Percentiles rank a stretch among this genome's conserved stretches.
phyloP scores from a whole-genome alignment of 176 grass and related monocot genomes.

The Lolium multiflorum region DNA sequence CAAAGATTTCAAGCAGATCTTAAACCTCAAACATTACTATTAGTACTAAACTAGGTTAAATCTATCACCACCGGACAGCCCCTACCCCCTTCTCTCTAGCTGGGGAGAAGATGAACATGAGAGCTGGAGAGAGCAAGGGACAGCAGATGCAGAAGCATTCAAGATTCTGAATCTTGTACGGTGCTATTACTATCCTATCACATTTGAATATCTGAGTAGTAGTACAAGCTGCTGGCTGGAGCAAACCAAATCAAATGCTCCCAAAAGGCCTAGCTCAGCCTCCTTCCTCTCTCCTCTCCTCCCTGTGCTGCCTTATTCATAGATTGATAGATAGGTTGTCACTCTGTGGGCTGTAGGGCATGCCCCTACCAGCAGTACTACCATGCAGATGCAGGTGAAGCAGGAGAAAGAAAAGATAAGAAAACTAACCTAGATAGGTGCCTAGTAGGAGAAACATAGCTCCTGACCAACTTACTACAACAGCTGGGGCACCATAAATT shows the following conservation, averaged over 20 bases:
- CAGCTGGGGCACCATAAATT: constrained; percentile 55
- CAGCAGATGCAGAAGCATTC: constrained; percentile 44
- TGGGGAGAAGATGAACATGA: constrained; percentile 12
- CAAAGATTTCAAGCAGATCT: background rate
- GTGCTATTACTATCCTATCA: constrained; percentile 13
- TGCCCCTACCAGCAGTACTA: background rate
- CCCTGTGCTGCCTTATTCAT: background rate
- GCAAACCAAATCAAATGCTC: constrained; percentile 19
- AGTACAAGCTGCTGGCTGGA: background rate
- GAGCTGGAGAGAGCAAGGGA: constrained; percentile 29
- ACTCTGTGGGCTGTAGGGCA: constrained; percentile 1
- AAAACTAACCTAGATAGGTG: constrained; percentile 34
- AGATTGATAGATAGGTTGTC: background rate
- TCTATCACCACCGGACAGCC: background rate
- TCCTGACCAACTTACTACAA: constrained; percentile 38
- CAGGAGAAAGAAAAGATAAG: background rate
- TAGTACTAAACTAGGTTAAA: background rate
- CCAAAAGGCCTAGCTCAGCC: background rate
- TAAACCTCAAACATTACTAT: background rate
- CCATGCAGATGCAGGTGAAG: background rate
- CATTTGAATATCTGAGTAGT: constrained; percentile 17
- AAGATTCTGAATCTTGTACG: constrained; percentile 32
- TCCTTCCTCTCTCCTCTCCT: background rate
- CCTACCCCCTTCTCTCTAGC: background rate
- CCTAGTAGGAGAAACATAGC: constrained; percentile 30